Conservation (phyloP, 176 grass and related monocot genomes). For the Tuctoria greenei region DNA sequence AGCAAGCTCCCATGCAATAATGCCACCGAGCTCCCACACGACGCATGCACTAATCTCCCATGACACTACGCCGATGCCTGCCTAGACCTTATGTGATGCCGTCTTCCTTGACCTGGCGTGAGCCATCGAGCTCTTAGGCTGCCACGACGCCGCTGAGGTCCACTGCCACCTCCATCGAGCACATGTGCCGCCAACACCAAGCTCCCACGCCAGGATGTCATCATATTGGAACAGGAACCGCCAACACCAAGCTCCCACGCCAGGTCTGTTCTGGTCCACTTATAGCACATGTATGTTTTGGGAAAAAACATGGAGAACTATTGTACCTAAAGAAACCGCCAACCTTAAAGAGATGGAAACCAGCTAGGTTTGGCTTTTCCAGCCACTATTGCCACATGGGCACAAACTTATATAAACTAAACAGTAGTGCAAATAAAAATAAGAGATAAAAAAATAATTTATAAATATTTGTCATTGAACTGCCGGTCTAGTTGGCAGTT, state of each 20-base stretch:
- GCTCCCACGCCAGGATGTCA: no score
- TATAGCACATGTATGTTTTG: background rate
- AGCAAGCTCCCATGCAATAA: no score
- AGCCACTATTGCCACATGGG: background rate
- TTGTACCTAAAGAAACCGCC: background rate
- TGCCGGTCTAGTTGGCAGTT: background rate
- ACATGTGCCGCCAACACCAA: no score
- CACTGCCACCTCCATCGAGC: no score
- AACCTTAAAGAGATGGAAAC: background rate
- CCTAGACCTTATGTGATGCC: no score
- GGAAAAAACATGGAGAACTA: background rate
- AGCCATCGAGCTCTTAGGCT: no score
- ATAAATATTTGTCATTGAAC: background rate
- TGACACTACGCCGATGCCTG: no score
- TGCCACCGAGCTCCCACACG: no score
- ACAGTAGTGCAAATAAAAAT: background rate
- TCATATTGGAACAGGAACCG: background rate
- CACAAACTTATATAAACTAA: slow-evolving; percentile 8
- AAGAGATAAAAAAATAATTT: background rate
- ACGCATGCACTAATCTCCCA: no score
- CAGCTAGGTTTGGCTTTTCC: background rate
- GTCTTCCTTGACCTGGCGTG: no score
- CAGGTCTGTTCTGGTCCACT: background rate
- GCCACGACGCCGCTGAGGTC: no score
- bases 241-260: no score